Evolutionary conservation across 345 rosid species (phyloP), one percentile per base, ranked within the genome.

Genomic region (Combretum micranthum): DNA sequence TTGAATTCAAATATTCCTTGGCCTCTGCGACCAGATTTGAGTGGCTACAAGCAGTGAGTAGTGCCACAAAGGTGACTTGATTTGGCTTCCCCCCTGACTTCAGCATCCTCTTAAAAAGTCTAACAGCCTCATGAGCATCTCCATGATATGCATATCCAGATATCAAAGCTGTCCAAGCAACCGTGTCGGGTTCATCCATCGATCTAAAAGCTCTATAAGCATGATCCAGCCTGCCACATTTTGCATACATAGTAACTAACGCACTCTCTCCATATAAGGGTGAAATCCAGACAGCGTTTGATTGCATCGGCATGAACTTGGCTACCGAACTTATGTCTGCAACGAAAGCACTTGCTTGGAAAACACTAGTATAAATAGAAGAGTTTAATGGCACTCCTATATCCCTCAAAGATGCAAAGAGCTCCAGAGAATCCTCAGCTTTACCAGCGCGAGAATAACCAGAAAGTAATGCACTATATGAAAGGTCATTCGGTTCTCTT

Each of bases 221-320:
- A 63, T 67, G 66, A 47, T 78, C 82, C 62, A 83, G 72, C 67
- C 74, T 75, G 42, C 96, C 93, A 17, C 90, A 81, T 69, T 77
- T 85, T 2, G 90, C 69, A 63, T 83, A 85, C 90, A 88, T 78
- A 3, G 90, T 76, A 48, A 83, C 74, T 50, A 81, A 61, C 55
- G 93, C 90, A 58, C 86, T 85, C 70, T 81, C 70, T 61, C 90
- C 96, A 64, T 75, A 73, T 59, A 73, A 74, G 50, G 57, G 55
- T 12, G 84, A 81, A 64, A 85, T 53, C n/a, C 65, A 80, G 56
- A 50, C 78, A 71, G 57, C 78, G 75, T 75, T 88, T 88, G 50
- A 80, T 64, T 25, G 93, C 93, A 65, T 88, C 92, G 0, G 88
- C 96, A 53, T 85, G 96, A 65, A 68, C 79, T 83, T 88, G 96